Base-by-base conservation (phyloP, 306 rosid genomes). In the Inga oerstediana region DNA sequence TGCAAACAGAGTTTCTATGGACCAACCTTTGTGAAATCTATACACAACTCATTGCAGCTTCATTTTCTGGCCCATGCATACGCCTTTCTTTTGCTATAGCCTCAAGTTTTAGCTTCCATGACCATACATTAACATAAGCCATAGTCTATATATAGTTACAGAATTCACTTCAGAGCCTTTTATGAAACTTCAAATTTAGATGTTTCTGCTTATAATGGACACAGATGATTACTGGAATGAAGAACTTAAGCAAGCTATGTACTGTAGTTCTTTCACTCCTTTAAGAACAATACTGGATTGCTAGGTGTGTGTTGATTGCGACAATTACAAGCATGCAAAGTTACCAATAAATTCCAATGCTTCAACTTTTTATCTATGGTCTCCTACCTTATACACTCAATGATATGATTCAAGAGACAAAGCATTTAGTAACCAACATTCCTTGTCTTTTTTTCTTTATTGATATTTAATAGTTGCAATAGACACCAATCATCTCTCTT, bases 341-440 rank as follows among this genome's bases (percentile, higher is more conserved):
- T 43, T 71, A 54, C 52, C 75, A 19, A 70, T 43, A 48, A 70
- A 20, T 39, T 70, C 52, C 8, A n/a, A 70, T 20, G 24, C 14
- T n/a, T 32, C 52, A 72, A 72, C 76, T 72, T 72, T 72, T 72
- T 39, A 72, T 45, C n/a, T 15, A 45, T 72, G 76, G 59, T 72
- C 41, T 49, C 76, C 76, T 46, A 22, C 35, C 41, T 72, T 72
- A 37, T 44, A 71, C 19, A 44, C 75, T 72, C 75, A 43, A 43
- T 43, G 0, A n/a, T 72, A 72, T 44, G 56, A 22, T 72, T 43
- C 20, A 22, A 22, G 56, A 72, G 48, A 72, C 59, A 24, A 46
- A 45, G 13, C 14, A 44, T 44, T 22, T 72, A n/a, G 13, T 37
- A 3, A 44, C 39, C 32, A 44, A 72, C 76, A 72, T 72, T 6